Percentiles rank a stretch among this genome's conserved stretches.
Conservation (phyloP, 2,329 filamentous ascomycete genomes). For the Pseudogymnoascus sp. region DNA sequence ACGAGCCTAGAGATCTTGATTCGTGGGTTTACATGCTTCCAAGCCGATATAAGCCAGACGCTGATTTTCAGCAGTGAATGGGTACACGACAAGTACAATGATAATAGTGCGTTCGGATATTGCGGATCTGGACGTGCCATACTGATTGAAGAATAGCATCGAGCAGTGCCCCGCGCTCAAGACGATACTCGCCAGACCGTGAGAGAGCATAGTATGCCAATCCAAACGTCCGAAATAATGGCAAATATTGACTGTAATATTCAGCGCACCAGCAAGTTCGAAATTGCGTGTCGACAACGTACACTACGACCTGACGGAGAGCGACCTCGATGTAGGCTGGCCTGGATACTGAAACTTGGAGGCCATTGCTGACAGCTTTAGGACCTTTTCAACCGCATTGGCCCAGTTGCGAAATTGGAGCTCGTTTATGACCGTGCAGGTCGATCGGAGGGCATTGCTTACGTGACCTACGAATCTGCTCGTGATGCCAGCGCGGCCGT, state of each 20-base stretch:
- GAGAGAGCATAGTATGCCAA: slow-evolving; percentile 23
- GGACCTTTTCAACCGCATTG: slow-evolving; percentile 76
- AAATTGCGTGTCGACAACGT: slow-evolving; percentile 83
- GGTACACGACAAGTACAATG: slow-evolving; percentile 87
- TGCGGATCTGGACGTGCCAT: not conserved
- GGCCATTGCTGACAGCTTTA: slow-evolving; percentile 31
- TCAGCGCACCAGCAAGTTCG: slow-evolving; percentile 47
- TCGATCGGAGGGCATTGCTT: slow-evolving; percentile 77
- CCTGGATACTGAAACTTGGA: not conserved
- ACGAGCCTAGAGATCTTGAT: slow-evolving; percentile 58
- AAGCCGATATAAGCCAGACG: not conserved
- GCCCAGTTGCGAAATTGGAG: slow-evolving; percentile 58
- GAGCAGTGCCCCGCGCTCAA: slow-evolving; percentile 1
- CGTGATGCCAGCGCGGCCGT: slow-evolving; percentile 69
- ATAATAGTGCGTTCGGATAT: slow-evolving; percentile 43
- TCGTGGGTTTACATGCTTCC: slow-evolving; percentile 42
- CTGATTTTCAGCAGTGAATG: slow-evolving; percentile 56
- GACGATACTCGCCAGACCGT: slow-evolving; percentile 23
- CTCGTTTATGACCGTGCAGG: slow-evolving; percentile 81
- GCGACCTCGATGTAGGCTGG: slow-evolving; percentile 63
- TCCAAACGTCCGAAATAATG: not conserved
- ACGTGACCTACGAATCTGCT: slow-evolving; percentile 66
- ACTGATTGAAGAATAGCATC: not conserved
- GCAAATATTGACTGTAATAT: slow-evolving; percentile 8
- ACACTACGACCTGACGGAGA: slow-evolving; percentile 83